A percentile compares a stretch with the other conserved stretches of the same genome.
These are phyloP conservation scores for Fusarium concolor DNA, from an alignment of 2,329 filamentous ascomycete genomes.

Conservation along the genomic window DNA sequence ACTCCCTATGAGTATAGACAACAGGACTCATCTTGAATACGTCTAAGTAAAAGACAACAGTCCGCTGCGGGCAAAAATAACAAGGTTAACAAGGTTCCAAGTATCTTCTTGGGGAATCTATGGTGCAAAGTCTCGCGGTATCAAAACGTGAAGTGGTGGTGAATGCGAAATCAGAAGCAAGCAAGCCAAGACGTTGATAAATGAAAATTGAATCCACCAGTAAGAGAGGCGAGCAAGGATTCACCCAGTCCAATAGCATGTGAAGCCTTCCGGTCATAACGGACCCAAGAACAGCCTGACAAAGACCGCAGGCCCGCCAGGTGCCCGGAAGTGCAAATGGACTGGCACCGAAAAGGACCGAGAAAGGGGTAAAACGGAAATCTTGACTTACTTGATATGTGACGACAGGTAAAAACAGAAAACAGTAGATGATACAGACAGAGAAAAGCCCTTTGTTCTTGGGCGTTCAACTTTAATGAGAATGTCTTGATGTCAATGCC, in stretches of 20 bases:
- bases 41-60: conserved; percentile 53
- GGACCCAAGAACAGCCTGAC: no score
- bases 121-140: neutral
- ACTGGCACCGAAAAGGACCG: neutral
- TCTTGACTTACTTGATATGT: conserved; percentile 48
- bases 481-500: conserved; percentile 20
- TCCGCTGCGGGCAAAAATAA: conserved; percentile 47
- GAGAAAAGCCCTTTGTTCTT: conserved; percentile 50
- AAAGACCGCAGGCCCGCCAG: conserved; percentile 2
- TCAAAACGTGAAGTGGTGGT: neutral
- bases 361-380: conserved; percentile 7
- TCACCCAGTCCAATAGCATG: neutral
- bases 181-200: neutral
- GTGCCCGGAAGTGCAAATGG: neutral
- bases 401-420: conserved; percentile 49
- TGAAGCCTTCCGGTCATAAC: no score
- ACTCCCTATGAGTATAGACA: conserved; percentile 58
- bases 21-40: conserved; percentile 56
- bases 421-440: conserved; percentile 49
- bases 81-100: conserved; percentile 49
- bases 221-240: neutral
- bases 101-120: conserved; percentile 43
- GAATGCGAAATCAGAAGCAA: neutral
- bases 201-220: neutral
- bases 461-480: conserved; percentile 39